Conservation (phyloP, 1,284 basidiomycete species). For the Termitomyces sp. region DNA sequence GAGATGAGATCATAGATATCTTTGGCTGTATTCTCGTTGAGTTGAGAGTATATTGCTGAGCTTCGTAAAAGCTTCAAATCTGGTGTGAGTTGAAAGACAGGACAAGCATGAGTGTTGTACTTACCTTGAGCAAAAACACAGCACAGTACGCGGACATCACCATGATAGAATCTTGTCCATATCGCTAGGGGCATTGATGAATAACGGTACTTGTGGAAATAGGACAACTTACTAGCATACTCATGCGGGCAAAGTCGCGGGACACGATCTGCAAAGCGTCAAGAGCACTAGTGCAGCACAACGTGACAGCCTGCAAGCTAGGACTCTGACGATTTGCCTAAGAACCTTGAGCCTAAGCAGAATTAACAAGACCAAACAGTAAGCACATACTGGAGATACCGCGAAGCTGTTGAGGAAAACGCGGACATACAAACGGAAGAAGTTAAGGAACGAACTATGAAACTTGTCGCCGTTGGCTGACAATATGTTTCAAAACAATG, state of each 20-base stretch:
- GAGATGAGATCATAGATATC: conserved; percentile 62
- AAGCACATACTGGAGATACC: conserved; percentile 44
- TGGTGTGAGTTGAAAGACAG: conserved; percentile 10
- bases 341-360: conserved; percentile 6
- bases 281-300: conserved; percentile 68
- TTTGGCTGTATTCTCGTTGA: conserved; percentile 50
- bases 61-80: conserved; percentile 55
- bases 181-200: conserved; percentile 44
- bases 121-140: conserved; percentile 68
- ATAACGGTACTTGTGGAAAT: not conserved
- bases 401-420: conserved; percentile 80
- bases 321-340: conserved; percentile 40
- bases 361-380: not conserved
- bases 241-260: conserved; percentile 66
- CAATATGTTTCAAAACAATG: not conserved
- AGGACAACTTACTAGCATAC: conserved; percentile 56
- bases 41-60: conserved; percentile 46
- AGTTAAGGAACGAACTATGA: conserved; percentile 64
- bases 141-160: conserved; percentile 82
- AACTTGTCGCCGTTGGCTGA: conserved; percentile 63
- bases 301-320: conserved; percentile 62
- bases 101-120: conserved; percentile 15
- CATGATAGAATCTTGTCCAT: conserved; percentile 75
- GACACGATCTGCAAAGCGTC: conserved; percentile 65
- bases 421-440: conserved; percentile 72